Conservation (phyloP, 2,329 filamentous ascomycete genomes). For the Trematosphaeria pertusa region DNA sequence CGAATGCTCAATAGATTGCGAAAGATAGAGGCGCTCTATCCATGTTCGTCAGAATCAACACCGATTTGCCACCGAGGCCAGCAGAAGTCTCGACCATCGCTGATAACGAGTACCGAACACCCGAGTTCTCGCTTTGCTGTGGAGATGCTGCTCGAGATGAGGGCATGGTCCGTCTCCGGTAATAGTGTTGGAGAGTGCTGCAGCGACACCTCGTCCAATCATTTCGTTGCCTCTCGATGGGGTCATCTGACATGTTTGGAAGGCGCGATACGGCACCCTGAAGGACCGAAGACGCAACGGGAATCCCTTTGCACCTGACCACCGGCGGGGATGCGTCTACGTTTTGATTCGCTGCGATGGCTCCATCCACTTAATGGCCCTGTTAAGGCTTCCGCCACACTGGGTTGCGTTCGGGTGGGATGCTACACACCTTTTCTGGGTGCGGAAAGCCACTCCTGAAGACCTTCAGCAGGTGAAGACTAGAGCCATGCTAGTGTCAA, state of each 20-base stretch:
- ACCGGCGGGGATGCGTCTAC: conserved; percentile 12
- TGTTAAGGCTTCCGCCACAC: conserved; percentile 35
- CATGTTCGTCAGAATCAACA: no score
- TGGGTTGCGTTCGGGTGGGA: conserved; percentile 17
- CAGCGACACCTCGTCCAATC: conserved; percentile 19
- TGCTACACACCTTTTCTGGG: conserved; percentile 2
- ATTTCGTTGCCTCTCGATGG: no score
- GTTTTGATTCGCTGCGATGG: conserved; percentile 32
- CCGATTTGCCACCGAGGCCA: no score
- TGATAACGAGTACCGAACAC: background rate
- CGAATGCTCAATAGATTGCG: no score
- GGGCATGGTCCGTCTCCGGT: conserved; percentile 9
- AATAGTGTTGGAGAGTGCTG: conserved; percentile 4
- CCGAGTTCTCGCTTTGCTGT: background rate
- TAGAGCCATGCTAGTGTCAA: no score
- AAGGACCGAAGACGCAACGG: conserved; percentile 20
- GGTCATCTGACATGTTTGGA: conserved; percentile 41
- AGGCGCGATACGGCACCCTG: conserved; percentile 26
- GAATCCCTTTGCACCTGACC: conserved; percentile 34
- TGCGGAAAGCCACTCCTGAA: no score
- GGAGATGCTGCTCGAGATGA: background rate
- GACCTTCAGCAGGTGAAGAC: no score
- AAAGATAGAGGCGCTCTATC: no score
- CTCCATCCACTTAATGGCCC: conserved; percentile 22
- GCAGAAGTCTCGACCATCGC: background rate